phyloP scores from a whole-genome alignment of 352 stramenopile species.

The Globisporangium nagaii region DNA sequence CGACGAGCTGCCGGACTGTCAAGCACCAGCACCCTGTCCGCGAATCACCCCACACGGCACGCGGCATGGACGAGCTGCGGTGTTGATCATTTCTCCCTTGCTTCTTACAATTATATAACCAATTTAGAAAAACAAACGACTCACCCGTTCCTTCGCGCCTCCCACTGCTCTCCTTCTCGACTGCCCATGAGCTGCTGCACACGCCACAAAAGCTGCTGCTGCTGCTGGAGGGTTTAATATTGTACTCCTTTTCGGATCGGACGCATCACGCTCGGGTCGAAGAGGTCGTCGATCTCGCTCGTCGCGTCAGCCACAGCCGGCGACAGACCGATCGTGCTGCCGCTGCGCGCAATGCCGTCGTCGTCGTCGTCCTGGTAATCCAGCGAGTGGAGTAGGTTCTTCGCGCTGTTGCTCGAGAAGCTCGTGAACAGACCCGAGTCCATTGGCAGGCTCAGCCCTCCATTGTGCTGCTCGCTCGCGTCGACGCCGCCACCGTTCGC shows the following conservation, averaged over 20 bases:
- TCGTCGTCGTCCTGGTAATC: conserved; percentile 21
- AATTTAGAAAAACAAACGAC: conserved; percentile 1
- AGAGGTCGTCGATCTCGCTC: conserved; percentile 39
- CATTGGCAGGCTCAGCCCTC: conserved; percentile 30
- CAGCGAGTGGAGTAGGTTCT: conserved; percentile 36
- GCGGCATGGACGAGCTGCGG: not conserved
- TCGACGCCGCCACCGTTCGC: conserved; percentile 8
- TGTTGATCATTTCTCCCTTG: not conserved
- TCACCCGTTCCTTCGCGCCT: not conserved
- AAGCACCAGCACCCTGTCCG: too few species aligned
- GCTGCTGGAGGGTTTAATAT: conserved; percentile 23
- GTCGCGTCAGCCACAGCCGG: conserved; percentile 6
- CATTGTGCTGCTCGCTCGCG: conserved; percentile 13
- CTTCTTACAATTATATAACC: conserved; percentile 4
- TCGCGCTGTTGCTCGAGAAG: conserved; percentile 25
- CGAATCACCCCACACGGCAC: too few species aligned
- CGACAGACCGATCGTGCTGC: conserved; percentile 8
- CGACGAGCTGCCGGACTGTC: too few species aligned
- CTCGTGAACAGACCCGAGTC: conserved; percentile 32
- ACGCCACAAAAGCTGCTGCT: not conserved
- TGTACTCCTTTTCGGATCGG: conserved; percentile 56
- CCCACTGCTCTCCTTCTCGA: not conserved
- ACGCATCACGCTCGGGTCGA: conserved; percentile 50
- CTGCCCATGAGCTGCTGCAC: not conserved
- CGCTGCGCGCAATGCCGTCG: conserved; percentile 9